Evolutionary conservation across 2,329 filamentous ascomycete genomes (phyloP).

Genomic region (Fusarium graminum): DNA sequence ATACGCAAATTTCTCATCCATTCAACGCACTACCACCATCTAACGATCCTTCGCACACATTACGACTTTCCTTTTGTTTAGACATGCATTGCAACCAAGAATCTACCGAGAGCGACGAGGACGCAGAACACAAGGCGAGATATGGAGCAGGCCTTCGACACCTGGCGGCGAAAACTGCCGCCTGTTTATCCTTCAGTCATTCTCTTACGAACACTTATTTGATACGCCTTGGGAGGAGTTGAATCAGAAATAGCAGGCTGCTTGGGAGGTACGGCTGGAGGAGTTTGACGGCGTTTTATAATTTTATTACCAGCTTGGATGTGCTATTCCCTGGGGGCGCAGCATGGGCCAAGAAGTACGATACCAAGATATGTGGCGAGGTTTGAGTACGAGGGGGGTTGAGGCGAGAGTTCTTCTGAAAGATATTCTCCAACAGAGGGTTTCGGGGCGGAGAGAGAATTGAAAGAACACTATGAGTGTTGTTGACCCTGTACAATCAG

Average conservation of each 20-base stretch:
- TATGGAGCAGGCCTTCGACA: conserved; percentile 34
- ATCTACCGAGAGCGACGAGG: conserved; percentile 41
- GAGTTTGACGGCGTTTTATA: conserved; percentile 49
- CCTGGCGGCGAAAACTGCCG: conserved; percentile 20
- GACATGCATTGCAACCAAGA: conserved; percentile 40
- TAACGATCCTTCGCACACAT: conserved; percentile 44
- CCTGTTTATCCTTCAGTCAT: conserved; percentile 35
- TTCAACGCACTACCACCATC: conserved; percentile 19
- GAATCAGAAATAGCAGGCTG: conserved; percentile 36
- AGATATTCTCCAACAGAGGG: conserved; percentile 22
- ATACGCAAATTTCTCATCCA: conserved; percentile 21
- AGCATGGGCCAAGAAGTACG: conserved; percentile 44
- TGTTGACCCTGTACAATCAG: conserved; percentile 39
- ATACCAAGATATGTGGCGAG: conserved; percentile 47
- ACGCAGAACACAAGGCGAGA: conserved; percentile 28
- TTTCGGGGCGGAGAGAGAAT: conserved; percentile 23
- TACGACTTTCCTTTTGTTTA: conserved; percentile 49
- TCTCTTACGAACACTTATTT: conserved; percentile 31
- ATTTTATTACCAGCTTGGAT: conserved; percentile 42
- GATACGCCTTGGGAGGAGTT: conserved; percentile 39
- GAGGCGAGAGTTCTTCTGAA: conserved; percentile 12
- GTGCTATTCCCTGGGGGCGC: conserved; percentile 45
- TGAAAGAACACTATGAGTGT: conserved; percentile 31
- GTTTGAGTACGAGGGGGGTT: conserved; percentile 20
- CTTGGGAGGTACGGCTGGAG: conserved; percentile 43